Conservation (phyloP, 108 stramenopile species). For the Parmales sp. region DNA sequence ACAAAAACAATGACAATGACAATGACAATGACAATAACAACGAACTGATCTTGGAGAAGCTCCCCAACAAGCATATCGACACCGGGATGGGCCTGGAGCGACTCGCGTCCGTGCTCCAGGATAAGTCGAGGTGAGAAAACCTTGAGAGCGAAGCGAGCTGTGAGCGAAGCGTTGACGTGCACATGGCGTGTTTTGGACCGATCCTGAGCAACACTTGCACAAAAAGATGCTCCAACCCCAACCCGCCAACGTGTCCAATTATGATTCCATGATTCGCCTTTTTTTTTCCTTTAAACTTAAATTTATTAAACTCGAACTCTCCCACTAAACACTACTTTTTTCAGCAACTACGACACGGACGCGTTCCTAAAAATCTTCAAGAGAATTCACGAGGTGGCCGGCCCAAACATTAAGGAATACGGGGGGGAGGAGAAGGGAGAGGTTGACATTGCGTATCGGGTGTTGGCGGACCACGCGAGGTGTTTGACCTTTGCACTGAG, state of each 20-base stretch:
- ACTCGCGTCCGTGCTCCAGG: slow-evolving; percentile 76
- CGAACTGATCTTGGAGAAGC: slow-evolving; percentile 39
- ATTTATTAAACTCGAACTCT: too few species aligned
- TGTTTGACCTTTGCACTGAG: slow-evolving; percentile 90
- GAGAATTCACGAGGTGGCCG: slow-evolving; percentile 41
- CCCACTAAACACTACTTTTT: too few species aligned
- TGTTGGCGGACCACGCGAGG: slow-evolving; percentile 93
- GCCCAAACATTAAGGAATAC: slow-evolving; percentile 43
- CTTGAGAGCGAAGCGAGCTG: too few species aligned
- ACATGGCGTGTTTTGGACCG: too few species aligned
- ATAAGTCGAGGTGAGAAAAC: too few species aligned
- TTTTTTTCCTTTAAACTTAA: too few species aligned
- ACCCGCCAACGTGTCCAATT: too few species aligned
- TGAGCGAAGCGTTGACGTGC: too few species aligned
- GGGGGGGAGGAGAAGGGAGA: slow-evolving; percentile 74
- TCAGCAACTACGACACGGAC: slow-evolving; percentile 97
- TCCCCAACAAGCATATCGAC: slow-evolving; percentile 90
- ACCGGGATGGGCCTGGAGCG: slow-evolving; percentile 98
- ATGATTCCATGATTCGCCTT: too few species aligned
- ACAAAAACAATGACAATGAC: background rate
- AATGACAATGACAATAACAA: slow-evolving; percentile 22
- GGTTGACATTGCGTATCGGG: slow-evolving; percentile 96
- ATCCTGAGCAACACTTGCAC: too few species aligned
- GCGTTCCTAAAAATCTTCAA: slow-evolving; percentile 72
- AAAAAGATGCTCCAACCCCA: too few species aligned